Evolutionary conservation across 1,139 yeast species (phyloP), one percentile per base, ranked within the genome.

Genomic region (Protomyces macrosporus): DNA sequence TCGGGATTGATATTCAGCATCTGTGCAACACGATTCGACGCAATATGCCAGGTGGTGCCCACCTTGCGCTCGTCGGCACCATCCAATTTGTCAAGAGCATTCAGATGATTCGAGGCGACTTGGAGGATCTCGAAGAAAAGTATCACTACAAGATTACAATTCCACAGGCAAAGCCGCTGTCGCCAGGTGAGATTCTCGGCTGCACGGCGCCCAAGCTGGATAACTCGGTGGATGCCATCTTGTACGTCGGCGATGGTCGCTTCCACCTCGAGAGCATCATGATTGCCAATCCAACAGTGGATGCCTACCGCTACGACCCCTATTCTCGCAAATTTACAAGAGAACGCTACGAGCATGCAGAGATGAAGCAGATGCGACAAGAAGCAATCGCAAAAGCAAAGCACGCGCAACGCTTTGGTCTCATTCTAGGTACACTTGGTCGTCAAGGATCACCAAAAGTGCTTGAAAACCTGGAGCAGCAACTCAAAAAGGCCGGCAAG

Each of bases 41-140:
- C 66, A 89, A 93, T 72, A 89, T 93, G 70, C 78, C 79, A 0
- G 85, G 87, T 0, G 77, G 87, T 1, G 82, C 85, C 48, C 71
- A 84, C 51, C 72, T 84, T 51, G 97, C 97, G 0, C 79, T 90
- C 9, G 95, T 93, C 71, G 96, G 98, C 52, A 95, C 98, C 4
- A 95, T 93, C 72, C 99, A 93, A 74, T 93, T 93, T 77, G 95
- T 95, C 72, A 97, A 97, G 14, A 86, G 97, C 0, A 84, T 93
- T 32, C 98, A 93, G 73, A 84, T 89, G 61, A 81, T 90, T 23
- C 83, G 84, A 69, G 83, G 82, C 52, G 84, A 82, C 65, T 77
- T 82, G 3, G 63, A 66, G 39, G 59, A 55, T 32, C 56, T 58
- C n/a, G 35, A 37, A n/a, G 56, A 40, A 33, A 68, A 70, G 39